Evolutionary conservation across 2,329 filamentous ascomycete species (phyloP).

Genomic region (Setomelanomma holmii): DNA sequence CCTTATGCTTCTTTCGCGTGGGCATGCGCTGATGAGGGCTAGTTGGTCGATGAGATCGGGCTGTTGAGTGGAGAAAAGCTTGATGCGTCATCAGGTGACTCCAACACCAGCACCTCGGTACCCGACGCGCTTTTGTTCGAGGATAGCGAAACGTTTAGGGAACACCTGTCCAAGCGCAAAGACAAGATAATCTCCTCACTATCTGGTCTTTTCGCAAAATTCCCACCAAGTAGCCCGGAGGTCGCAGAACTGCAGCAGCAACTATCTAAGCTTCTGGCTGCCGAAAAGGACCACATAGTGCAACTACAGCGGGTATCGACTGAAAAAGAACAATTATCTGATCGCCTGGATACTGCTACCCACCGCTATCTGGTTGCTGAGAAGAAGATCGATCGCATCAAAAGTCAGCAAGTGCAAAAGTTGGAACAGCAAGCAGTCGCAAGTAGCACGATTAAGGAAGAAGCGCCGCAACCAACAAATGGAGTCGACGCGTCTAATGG

Average conservation of each 20-base stretch:
- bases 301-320: conserved; percentile 76
- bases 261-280: conserved; percentile 75
- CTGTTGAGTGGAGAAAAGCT: conserved; percentile 50
- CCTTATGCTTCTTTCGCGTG: conserved; percentile 10
- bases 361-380: conserved; percentile 94
- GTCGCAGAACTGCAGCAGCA: conserved; percentile 75
- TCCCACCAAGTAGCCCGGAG: conserved; percentile 66
- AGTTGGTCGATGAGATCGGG: conserved; percentile 59
- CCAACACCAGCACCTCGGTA: conserved; percentile 48
- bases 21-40: conserved; percentile 33
- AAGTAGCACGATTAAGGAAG: conserved; percentile 36
- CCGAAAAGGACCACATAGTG: conserved; percentile 80
- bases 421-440: conserved; percentile 80
- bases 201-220: conserved; percentile 67
- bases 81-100: conserved; percentile 24
- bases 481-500: conserved; percentile 64
- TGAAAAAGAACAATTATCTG: conserved; percentile 85
- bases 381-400: conserved; percentile 88
- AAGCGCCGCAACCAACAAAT: conserved; percentile 56
- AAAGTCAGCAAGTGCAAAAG: conserved; percentile 88
- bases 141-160: conserved; percentile 70
- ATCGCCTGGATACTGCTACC: conserved; percentile 86
- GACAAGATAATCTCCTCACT: conserved; percentile 78
- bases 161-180: conserved; percentile 78
- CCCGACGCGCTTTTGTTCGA: conserved; percentile 63